These are phyloP conservation scores for Ustilago esculenta DNA, from an alignment of 1,284 basidiomycete species.

Conservation along the genomic window DNA sequence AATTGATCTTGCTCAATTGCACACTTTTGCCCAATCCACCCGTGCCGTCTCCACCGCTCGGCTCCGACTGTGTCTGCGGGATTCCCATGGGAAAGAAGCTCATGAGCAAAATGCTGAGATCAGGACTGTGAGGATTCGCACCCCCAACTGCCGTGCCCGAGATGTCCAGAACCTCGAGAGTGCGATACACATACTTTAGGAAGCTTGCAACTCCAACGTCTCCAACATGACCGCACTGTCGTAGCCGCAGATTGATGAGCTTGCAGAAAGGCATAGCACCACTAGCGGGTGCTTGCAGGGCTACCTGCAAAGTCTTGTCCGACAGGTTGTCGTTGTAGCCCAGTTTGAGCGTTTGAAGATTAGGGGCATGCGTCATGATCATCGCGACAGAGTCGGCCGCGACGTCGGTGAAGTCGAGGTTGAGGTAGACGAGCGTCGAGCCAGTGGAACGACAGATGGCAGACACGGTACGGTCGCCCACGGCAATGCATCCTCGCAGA, in stretches of 20 bases:
- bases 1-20: conserved; percentile 23
- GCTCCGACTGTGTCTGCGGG: neutral
- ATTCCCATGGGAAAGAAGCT: conserved; percentile 17
- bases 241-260: conserved; percentile 24
- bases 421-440: conserved; percentile 30
- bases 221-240: conserved; percentile 22
- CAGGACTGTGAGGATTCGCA: conserved; percentile 12
- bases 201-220: conserved; percentile 23
- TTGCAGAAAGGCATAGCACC: conserved; percentile 18
- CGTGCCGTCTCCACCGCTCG: neutral
- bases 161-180: conserved; percentile 27
- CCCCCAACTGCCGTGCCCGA: conserved; percentile 22
- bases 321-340: conserved; percentile 36
- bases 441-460: conserved; percentile 28
- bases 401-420: conserved; percentile 43
- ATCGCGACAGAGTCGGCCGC: conserved; percentile 17
- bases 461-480: conserved; percentile 28
- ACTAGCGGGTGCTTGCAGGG: conserved; percentile 15
- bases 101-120: conserved; percentile 14
- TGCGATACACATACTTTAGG: conserved; percentile 17
- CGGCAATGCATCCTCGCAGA: conserved; percentile 24
- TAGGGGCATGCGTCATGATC: conserved; percentile 13
- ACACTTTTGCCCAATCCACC: no score
- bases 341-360: conserved; percentile 28
- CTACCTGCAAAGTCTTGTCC: conserved; percentile 15